Conservation (phyloP, 345 rosid species). For the Sonneratia alba region DNA sequence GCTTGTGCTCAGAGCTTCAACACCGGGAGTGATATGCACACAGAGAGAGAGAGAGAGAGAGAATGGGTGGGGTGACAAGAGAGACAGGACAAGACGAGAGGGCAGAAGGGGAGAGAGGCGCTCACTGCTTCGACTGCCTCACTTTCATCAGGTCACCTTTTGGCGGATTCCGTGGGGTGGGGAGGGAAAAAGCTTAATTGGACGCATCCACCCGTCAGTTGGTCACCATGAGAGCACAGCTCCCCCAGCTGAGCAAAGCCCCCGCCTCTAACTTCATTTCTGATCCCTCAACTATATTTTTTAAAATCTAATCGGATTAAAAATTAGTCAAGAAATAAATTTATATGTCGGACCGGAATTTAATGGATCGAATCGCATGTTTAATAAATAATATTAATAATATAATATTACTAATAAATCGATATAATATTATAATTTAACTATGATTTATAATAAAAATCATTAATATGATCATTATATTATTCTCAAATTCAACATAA, state of each 20-base stretch:
- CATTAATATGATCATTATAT: too few relatives aligned
- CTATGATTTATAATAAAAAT: too few relatives aligned
- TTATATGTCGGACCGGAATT: too few relatives aligned
- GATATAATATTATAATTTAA: too few relatives aligned
- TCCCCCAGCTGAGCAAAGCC: not conserved
- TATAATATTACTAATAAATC: too few relatives aligned
- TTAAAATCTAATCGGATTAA: too few relatives aligned
- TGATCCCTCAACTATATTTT: conserved; percentile 2
- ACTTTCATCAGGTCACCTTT: conserved; percentile 2
- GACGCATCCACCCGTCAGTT: not conserved
- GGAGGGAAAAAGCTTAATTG: not conserved
- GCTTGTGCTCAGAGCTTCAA: not conserved
- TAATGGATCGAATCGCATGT: too few relatives aligned
- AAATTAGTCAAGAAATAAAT: too few relatives aligned
- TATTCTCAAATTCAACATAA: too few relatives aligned
- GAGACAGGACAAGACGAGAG: not conserved
- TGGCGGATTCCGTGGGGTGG: conserved; percentile 3
- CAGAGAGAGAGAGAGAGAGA: not conserved
- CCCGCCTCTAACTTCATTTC: not conserved
- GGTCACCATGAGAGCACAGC: not conserved
- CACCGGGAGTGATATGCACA: not conserved
- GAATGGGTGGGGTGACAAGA: too few relatives aligned
- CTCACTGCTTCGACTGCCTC: not conserved
- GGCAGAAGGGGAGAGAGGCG: not conserved
- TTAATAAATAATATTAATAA: too few relatives aligned